Evolutionary conservation across 495 filamentous ascomycete genomes (phyloP), one percentile per base, ranked within the genome.

Genomic region (Xanthoparmelia taractica): DNA sequence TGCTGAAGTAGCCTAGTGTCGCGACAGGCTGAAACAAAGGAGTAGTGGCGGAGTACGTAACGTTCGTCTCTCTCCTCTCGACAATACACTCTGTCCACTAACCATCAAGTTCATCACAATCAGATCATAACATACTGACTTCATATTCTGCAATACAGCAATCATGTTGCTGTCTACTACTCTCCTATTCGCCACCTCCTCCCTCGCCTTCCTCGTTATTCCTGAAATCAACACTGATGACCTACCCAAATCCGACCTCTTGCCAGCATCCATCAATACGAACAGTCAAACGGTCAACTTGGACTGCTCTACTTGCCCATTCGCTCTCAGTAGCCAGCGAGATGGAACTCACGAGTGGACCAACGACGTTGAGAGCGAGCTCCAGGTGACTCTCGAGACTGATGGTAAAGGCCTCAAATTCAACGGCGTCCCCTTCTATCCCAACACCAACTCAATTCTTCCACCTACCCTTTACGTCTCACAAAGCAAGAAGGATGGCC

Each of bases 351-450:
- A 67, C 31, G 62, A 69, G 52, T 66, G 63, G 69, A 71, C 65
- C 29, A 59, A 62, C 41, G 58, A 57, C 29, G 64, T 66, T 45
- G 61, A 59, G 37, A 68, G 67, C 55, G 65, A 60, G 43, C 64
- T 73, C 54, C 63, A 74, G 43, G 66, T 81, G 29, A 76, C 75
- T 29, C 78, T 82, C 65, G 65, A 69, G n/a, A 67, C 76, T 31
- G 73, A 78, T 36, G 72, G 77, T 57, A 75, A 75, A 64, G 63
- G 70, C 33, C 68, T 83, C 41, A 69, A 73, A 58, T 74, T 79
- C 67, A 83, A 83, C 68, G 78, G 72, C 52, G 73, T 71, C 20
- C 77, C 76, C 50, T 79, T 83, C 62, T 82, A 81, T 74, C 80
- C 79, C 59, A 73, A 76, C 25, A 65, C 71, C 29, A 71, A 72